Evolutionary conservation across 164 flowering plant species (phyloP).

Genomic region (Platanus orientalis): DNA sequence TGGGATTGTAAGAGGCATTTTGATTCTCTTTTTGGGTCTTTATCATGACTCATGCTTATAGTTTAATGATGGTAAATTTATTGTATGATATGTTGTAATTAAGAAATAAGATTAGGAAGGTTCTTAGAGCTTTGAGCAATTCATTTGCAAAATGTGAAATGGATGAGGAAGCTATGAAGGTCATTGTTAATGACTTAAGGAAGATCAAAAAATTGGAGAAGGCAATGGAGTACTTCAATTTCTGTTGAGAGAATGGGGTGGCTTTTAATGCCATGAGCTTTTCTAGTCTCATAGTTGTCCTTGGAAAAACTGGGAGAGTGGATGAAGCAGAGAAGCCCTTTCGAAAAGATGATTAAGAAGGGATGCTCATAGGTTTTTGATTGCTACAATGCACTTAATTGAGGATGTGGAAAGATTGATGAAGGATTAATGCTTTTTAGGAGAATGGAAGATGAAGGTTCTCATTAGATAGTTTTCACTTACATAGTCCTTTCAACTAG

Average conservation of each 20-base stretch:
- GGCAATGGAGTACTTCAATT: slow-evolving; percentile 55
- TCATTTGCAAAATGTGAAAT: slow-evolving; percentile 56
- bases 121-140: slow-evolving; percentile 61
- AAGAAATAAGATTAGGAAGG: slow-evolving; percentile 52
- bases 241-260: slow-evolving; percentile 41
- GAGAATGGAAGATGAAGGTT: slow-evolving; percentile 81
- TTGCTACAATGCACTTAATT: slow-evolving; percentile 85
- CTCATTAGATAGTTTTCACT: slow-evolving; percentile 86
- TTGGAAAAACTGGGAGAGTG: slow-evolving; percentile 80
- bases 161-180: slow-evolving; percentile 53
- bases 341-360: slow-evolving; percentile 69
- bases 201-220: slow-evolving; percentile 70
- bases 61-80: slow-evolving; percentile 73
- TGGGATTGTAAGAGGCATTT: no score
- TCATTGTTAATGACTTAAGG: slow-evolving; percentile 61
- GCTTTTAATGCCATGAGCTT: slow-evolving; percentile 60
- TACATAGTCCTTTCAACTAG: slow-evolving; percentile 85
- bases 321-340: slow-evolving; percentile 72
- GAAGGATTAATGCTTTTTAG: slow-evolving; percentile 63
- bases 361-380: slow-evolving; percentile 79
- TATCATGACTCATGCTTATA: slow-evolving; percentile 89
- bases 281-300: slow-evolving; percentile 79
- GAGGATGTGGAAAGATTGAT: slow-evolving; percentile 66
- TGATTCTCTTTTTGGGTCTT: slow-evolving; percentile 60
- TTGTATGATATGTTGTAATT: slow-evolving; percentile 59